phyloP scores from a whole-genome alignment of 164 flowering plant species.

The Stephania japonica region DNA sequence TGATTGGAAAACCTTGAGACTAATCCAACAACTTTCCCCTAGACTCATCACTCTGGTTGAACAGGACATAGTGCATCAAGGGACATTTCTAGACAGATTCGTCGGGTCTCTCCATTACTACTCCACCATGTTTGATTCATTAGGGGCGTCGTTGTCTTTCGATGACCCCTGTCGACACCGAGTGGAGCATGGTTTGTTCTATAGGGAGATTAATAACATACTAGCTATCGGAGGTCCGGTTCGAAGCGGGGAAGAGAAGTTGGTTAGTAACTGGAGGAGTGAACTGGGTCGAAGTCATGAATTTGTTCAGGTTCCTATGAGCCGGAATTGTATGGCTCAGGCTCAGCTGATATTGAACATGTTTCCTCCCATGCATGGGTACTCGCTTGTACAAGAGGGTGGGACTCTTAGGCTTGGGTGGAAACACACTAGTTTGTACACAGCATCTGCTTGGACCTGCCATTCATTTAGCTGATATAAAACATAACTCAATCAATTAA shows the following conservation, averaged over 20 bases:
- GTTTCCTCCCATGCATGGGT: conserved; percentile 57
- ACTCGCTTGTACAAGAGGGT: conserved; percentile 55
- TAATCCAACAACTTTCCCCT: conserved; percentile 39
- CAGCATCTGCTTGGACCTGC: conserved; percentile 74
- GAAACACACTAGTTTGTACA: conserved; percentile 69
- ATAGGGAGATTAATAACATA: conserved; percentile 52
- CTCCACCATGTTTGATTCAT: conserved; percentile 59
- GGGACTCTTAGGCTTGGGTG: conserved; percentile 64
- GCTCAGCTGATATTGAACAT: conserved; percentile 67
- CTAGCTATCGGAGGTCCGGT: conserved; percentile 69
- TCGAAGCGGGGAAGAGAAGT: conserved; percentile 67
- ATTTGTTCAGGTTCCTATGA: conserved; percentile 53
- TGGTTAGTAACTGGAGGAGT: conserved; percentile 35
- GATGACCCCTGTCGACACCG: conserved; percentile 39
- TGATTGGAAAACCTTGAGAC: conserved; percentile 56
- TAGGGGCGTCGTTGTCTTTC: conserved; percentile 33
- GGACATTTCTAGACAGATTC: conserved; percentile 60
- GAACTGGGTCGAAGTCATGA: conserved; percentile 31
- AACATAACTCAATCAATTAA: too few species aligned
- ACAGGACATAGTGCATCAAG: conserved; percentile 42
- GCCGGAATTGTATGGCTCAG: conserved; percentile 58
- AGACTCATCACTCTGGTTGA: conserved; percentile 56
- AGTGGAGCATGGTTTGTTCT: conserved; percentile 45
- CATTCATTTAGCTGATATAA: conserved; percentile 10
- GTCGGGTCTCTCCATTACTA: conserved; percentile 63